Evolutionary conservation across 805 yeast species (phyloP), one percentile per base, ranked within the genome.

Genomic region (Nakazawaea sp.): DNA sequence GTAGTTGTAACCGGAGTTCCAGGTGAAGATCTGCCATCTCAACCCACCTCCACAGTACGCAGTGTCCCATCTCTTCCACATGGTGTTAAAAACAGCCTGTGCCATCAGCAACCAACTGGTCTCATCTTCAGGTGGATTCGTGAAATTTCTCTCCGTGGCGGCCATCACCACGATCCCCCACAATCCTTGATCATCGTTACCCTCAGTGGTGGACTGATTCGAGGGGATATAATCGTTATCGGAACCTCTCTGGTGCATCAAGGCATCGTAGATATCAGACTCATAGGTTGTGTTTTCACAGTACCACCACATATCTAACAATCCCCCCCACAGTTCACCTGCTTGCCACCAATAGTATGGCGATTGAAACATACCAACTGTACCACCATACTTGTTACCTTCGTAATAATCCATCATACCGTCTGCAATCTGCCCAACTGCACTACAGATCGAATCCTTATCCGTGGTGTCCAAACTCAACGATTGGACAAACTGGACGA

Each of bases 291-390:
- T 72, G 55, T 89, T 82, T 27, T 80, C 72, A 56, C 85, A 75
- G 54, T 68, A 80, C 47, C 55, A 78, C 62, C 86, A 70, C 58
- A 83, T 81, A 56, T 88, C 96, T 30, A 90, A 53, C 70, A 90
- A 64, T 15, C 83, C 68, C 7, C 96, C 95, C 85, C 88, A 87
- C 2, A 90, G 96, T 43, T 89, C 95, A 47, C 97, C 97, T 8
- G 97, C 95, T 62, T 88, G 87, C 97, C 97, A 89, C 98, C 97
- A 90, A 68, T 90, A 90, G 68, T 90, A 89, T 0, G 97, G 97
- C 52, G 68, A 63, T 10, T 79, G 65, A 57, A 92, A 89, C 88
- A 83, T 78, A 30, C 97, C 98, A 19, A 84, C 66, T 4, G 88
- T 72, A 7, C 89, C 82, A 25, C 96, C 97, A 30, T 67, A 56